Conservation (phyloP, 2,329 filamentous ascomycete species). For the Metarhizium anisopliae region DNA sequence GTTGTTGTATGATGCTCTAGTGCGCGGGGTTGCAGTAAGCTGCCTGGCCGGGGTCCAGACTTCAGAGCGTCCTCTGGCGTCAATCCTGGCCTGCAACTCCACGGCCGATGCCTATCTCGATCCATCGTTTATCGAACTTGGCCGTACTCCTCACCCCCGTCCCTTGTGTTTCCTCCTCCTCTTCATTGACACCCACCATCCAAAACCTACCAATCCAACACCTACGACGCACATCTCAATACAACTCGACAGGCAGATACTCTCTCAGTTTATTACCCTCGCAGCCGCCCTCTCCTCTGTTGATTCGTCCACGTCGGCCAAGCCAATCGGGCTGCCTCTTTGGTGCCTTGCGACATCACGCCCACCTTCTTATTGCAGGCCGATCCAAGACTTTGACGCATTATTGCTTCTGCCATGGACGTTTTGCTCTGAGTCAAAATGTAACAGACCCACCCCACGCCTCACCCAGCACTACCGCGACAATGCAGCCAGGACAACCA, state of each 20-base stretch:
- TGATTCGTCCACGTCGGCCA: background rate
- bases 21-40: too few relatives aligned
- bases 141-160: background rate
- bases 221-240: background rate
- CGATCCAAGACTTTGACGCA: background rate
- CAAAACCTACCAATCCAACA: background rate
- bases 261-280: background rate
- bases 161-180: background rate
- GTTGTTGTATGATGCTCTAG: too few relatives aligned
- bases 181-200: background rate
- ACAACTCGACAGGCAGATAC: background rate
- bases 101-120: too few relatives aligned
- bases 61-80: too few relatives aligned
- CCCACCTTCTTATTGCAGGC: background rate
- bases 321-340: background rate
- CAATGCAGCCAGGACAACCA: slow-evolving; percentile 36
- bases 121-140: too few relatives aligned
- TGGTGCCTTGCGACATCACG: background rate
- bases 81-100: too few relatives aligned
- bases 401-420: background rate
- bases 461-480: slow-evolving; percentile 16
- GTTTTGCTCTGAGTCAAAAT: slow-evolving; percentile 27
- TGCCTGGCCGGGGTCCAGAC: too few relatives aligned
- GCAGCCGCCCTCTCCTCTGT: background rate
- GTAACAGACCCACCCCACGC: slow-evolving; percentile 23